A percentile compares a stretch with the other conserved stretches of the same genome.
phyloP scores from a whole-genome alignment of 192 early-diverging fungal genomes.

The Backusella tarrabulga region DNA sequence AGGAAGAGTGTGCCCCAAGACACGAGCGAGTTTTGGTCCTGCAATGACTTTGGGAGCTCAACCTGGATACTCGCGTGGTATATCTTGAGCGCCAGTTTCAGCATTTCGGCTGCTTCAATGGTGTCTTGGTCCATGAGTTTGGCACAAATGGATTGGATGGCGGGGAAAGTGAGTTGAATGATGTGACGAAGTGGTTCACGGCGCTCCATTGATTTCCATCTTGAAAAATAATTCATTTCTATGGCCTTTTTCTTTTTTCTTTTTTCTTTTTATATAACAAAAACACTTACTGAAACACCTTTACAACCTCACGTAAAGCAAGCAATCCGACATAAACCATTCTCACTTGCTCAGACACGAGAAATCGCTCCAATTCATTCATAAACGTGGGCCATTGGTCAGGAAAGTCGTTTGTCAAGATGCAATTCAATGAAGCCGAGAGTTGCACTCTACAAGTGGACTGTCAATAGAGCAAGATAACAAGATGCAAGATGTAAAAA shows the following conservation, averaged over 20 bases:
- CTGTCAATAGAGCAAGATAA: too few species aligned
- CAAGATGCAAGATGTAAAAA: too few species aligned
- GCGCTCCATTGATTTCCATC: slow-evolving; percentile 61
- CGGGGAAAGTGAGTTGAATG: slow-evolving; percentile 72
- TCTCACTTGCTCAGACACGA: slow-evolving; percentile 62
- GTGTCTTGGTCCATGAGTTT: slow-evolving; percentile 57
- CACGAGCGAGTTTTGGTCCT: slow-evolving; percentile 66
- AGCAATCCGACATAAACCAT: slow-evolving; percentile 74
- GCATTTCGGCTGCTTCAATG: slow-evolving; percentile 77
- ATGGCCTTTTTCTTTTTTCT: background rate
- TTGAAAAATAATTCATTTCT: too few species aligned
- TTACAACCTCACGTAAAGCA: slow-evolving; percentile 76
- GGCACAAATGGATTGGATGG: slow-evolving; percentile 71
- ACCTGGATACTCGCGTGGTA: slow-evolving; percentile 72
- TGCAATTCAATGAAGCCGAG: slow-evolving; percentile 69
- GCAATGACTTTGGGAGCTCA: slow-evolving; percentile 58
- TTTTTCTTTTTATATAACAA: too few species aligned
- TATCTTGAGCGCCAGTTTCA: slow-evolving; percentile 81
- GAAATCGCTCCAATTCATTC: slow-evolving; percentile 56
- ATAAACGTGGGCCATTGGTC: slow-evolving; percentile 82
- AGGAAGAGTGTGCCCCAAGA: slow-evolving; percentile 92
- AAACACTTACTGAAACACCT: slow-evolving; percentile 64
- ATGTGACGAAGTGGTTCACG: slow-evolving; percentile 70
- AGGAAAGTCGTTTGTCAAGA: slow-evolving; percentile 78
- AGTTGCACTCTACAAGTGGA: slow-evolving; percentile 58